Evolutionary conservation across 768 basidiomycete genomes (phyloP), one percentile per base, ranked within the genome.

Genomic region (Leucocoprinus sp.): DNA sequence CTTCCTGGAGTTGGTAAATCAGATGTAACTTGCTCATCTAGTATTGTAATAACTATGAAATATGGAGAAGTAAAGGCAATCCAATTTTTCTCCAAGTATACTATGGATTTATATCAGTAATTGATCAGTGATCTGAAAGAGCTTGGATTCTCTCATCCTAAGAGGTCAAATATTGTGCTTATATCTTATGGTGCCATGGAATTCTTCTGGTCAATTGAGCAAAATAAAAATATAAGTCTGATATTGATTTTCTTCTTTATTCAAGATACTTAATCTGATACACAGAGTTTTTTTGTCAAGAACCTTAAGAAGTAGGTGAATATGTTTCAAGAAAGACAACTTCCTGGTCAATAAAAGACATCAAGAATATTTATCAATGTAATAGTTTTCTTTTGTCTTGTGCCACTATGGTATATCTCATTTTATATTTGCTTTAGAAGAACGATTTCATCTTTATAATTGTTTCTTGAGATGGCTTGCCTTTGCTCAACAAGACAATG

Each of bases 81-180:
- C 1, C 63, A 59, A 44, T 56, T 62, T 42, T 65, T 68, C 42
- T 57, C 64, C 15, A 58, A 61, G 27, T 57, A 51, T 26, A 57
- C 56, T 8, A 17, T 42, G 1, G 54, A 58, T 8, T 66, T 64
- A 1, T 42, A 59, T 21, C 35, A 35, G 1, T 50, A 60, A 5
- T 48, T 72, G 36, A 54, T 55, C 15, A 49, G 59, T 22, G 71
- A 74, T 42, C 51, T 72, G 34, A 19, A 45, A 5, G 42, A 42
- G 1, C 54, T 74, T n/a, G 67, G 64, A 43, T 48, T 71, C 7
- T 66, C 70, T 0, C 61, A 60, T 35, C 70, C 70, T 0, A 71
- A 69, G 53, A 50, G 44, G 22, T 56, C 51, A 2, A 68, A 67
- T 33, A 59, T 64, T 18, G 44, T 38, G 8, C 55, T 70, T 24